Evolutionary conservation across 1,139 yeast species (phyloP), one percentile per base, ranked within the genome.

Genomic region (Lodderomyces elongisporus): DNA sequence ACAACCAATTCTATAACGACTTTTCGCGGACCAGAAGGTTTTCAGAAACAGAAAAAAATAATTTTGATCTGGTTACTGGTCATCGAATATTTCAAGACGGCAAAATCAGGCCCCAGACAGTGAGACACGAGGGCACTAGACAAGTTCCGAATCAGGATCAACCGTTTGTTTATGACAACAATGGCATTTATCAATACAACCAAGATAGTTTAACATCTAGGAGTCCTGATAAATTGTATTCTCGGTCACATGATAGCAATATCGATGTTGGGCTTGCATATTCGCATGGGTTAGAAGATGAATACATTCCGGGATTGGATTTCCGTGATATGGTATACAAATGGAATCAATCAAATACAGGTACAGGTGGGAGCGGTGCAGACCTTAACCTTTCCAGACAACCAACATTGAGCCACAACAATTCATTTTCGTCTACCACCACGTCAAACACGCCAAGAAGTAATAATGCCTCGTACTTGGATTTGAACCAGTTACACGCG

Each of bases 231-330:
- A 34, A 36, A 41, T 49, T 65, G 10, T 63, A 63, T 40, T 52
- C 66, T 17, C 38, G 51, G 18, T 59, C 66, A 4, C 66, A 62
- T 38, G 53, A 56, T 35, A 58, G 53, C 27, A 42, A 44, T 25
- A 39, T 48, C 5, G 53, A 46, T 28, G 24, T 25, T 5, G 38
- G 33, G 14, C 46, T 42, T 12, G 41, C 32, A 10, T 40, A 34
- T 14, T 40, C 38, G 15, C 46, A 41, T 15, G 85, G 84, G 1
- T 60, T 80, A 43, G 81, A 78, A 46, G 89, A 81, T 51, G 89
- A 82, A 48, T 81, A 80, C 47, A 70, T 81, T 12, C 88, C 88
- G 0, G 84, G 79, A 17, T 58, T 81, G 27, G 75, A 73, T 43
- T 76, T 74, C 45, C 63, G 68, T 14, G 65, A 66, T 28, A 57